Percentiles rank a stretch among this genome's conserved stretches.
These are phyloP conservation scores for Whalleya microplaca DNA, from an alignment of 2,329 filamentous ascomycete genomes.

Conservation along the genomic window DNA sequence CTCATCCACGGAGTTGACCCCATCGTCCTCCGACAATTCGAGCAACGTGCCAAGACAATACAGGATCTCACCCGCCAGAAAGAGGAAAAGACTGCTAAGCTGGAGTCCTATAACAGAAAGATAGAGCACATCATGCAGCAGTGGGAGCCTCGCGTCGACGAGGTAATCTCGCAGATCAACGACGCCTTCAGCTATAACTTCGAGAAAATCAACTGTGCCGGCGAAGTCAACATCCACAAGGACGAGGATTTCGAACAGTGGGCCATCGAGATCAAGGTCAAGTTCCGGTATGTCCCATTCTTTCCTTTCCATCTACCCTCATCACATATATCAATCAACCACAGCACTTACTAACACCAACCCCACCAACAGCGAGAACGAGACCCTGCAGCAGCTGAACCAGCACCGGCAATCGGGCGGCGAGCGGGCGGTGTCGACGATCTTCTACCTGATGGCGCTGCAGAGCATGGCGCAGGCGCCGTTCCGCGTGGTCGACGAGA, in stretches of 20 bases:
- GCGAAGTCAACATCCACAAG: conserved; percentile 86
- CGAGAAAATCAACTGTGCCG: conserved; percentile 89
- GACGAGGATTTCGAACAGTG: conserved; percentile 92
- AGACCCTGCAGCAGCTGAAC: conserved; percentile 82
- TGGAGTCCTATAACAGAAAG: conserved; percentile 58
- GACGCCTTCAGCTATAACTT: conserved; percentile 93
- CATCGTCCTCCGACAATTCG: conserved; percentile 75
- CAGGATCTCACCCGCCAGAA: conserved; percentile 62
- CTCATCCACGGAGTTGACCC: conserved; percentile 80
- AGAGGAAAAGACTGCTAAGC: conserved; percentile 54
- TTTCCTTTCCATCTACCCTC: background rate
- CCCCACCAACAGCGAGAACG: conserved; percentile 65
- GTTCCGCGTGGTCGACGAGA: conserved; percentile 98
- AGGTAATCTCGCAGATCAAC: conserved; percentile 79
- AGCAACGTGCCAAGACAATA: conserved; percentile 73
- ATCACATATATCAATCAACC: conserved; percentile 5
- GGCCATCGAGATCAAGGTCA: conserved; percentile 92
- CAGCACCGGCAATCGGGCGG: conserved; percentile 95
- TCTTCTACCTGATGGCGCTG: conserved; percentile 98
- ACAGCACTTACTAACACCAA: conserved; percentile 21
- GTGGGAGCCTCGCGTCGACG: conserved; percentile 86
- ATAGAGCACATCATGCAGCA: conserved; percentile 69
- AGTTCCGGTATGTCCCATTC: conserved; percentile 86
- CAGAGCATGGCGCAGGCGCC: conserved; percentile 92
- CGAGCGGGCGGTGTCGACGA: conserved; percentile 93